Evolutionary conservation across 2,329 filamentous ascomycete genomes (phyloP).

Genomic region (Mariannaea sp.): DNA sequence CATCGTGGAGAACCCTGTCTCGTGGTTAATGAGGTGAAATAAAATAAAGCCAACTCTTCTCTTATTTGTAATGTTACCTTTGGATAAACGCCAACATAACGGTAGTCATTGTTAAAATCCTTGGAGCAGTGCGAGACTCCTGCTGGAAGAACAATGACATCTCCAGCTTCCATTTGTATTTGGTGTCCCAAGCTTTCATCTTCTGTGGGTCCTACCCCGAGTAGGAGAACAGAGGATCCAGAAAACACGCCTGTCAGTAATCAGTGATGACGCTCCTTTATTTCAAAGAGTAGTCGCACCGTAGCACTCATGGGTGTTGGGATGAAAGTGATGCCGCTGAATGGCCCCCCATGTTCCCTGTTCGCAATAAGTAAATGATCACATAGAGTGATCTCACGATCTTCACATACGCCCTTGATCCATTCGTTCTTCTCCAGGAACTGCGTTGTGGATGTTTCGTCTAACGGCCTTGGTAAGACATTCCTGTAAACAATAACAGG

Average conservation of each 20-base stretch:
- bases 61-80: not conserved
- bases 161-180: not conserved
- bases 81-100: constrained; percentile 9
- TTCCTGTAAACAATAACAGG: not conserved
- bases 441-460: not conserved
- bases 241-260: not conserved
- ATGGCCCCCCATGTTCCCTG: constrained; percentile 6
- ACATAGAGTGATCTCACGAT: not conserved
- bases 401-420: not conserved
- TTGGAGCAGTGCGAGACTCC: constrained; percentile 11
- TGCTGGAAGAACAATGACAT: constrained; percentile 8
- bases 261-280: not conserved
- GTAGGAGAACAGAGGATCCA: constrained; percentile 10
- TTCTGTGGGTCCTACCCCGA: constrained; percentile 11
- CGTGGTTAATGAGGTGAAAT: not conserved
- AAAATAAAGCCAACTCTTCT: no score
- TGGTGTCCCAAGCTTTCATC: not conserved
- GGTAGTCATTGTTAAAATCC: constrained; percentile 1
- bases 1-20: not conserved
- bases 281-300: not conserved
- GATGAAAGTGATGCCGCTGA: constrained; percentile 8
- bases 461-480: not conserved
- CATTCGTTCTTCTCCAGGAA: not conserved
- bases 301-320: constrained; percentile 10
- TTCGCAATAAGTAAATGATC: not conserved